Base-by-base conservation (phyloP, 2,329 filamentous ascomycete genomes). In the Trichophyton mentagrophytes region DNA sequence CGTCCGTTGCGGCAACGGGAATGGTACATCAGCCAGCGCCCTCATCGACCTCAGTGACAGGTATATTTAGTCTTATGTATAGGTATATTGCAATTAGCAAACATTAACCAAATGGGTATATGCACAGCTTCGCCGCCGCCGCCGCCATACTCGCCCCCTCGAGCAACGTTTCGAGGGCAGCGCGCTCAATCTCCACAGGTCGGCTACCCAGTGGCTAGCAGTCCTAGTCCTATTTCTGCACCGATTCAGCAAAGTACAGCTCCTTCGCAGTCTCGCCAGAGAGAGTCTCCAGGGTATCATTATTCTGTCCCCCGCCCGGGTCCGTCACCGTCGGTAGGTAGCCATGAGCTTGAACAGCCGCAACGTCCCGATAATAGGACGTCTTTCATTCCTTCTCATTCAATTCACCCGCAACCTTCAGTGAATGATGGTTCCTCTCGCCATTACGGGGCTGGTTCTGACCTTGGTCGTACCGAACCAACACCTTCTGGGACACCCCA, bases 41-140 rank as follows among this genome's bases (percentile, higher is more conserved):
- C 2, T 53, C 49, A 0, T 53, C 49, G 15, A 69, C 27, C 65
- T 66, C 57, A 53, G 49, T 53, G 49, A 53, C 22, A 58, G 57
- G 57, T 59, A 47, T 44, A 36, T 42, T 38, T 44, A n/a, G 47
- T 40, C 30, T 30, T 11, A 6, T 27, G 25, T 58, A 58, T 9
- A 15, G 5, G 9, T 17, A 13, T 46, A 30, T 11, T 17, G 4
- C 17, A 11, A 22, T 1, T n/a, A 27, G 15, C 33, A 15, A 44
- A 7, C 38, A 44, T 57, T 62, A 42, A 62, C 44, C 4, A 36
- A 15, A 27, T 4, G 30, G 7, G 59, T 40, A 49, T 61, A 38
- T 30, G 57, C 38, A 46, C 30, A 65, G 61, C 67, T 65, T 65
- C 65, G 65, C 58, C 69, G 63, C 64, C 64, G 15, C 64, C 64